Evolutionary conservation across 1,284 basidiomycete species (phyloP).

Genomic region (Leccinum solheimii): DNA sequence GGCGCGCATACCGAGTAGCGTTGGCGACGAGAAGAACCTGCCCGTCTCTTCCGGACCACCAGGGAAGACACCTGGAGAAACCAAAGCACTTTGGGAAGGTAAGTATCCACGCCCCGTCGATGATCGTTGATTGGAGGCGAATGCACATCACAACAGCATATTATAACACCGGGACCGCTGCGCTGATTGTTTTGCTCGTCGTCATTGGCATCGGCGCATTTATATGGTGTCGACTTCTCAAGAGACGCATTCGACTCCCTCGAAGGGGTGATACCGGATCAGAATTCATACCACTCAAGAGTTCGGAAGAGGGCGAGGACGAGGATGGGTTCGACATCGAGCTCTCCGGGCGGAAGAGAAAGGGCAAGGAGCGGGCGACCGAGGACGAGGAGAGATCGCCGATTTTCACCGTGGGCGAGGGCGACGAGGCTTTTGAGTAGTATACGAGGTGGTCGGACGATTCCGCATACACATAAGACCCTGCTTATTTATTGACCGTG

Average conservation of each 20-base stretch:
- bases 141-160: slow-evolving; percentile 55
- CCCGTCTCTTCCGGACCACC: slow-evolving; percentile 37
- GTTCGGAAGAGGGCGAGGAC: slow-evolving; percentile 36
- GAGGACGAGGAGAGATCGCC: slow-evolving; percentile 26
- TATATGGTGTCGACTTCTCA: slow-evolving; percentile 67
- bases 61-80: slow-evolving; percentile 63
- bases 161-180: slow-evolving; percentile 89
- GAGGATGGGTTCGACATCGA: slow-evolving; percentile 37
- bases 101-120: slow-evolving; percentile 19
- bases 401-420: slow-evolving; percentile 53
- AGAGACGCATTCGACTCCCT: slow-evolving; percentile 45
- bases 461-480: background rate
- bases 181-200: slow-evolving; percentile 78
- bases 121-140: background rate
- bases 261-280: slow-evolving; percentile 35
- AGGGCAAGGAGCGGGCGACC: slow-evolving; percentile 44
- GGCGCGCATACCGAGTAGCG: slow-evolving; percentile 69
- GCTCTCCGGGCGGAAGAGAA: slow-evolving; percentile 33
- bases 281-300: slow-evolving; percentile 55
- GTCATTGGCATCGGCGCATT: slow-evolving; percentile 69
- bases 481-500: background rate
- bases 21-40: slow-evolving; percentile 57
- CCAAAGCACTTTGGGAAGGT: slow-evolving; percentile 84
- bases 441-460: background rate
- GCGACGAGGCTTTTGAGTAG: slow-evolving; percentile 34